Base-by-base conservation (phyloP, 345 rosid genomes). In the Stellera chamaejasme region DNA sequence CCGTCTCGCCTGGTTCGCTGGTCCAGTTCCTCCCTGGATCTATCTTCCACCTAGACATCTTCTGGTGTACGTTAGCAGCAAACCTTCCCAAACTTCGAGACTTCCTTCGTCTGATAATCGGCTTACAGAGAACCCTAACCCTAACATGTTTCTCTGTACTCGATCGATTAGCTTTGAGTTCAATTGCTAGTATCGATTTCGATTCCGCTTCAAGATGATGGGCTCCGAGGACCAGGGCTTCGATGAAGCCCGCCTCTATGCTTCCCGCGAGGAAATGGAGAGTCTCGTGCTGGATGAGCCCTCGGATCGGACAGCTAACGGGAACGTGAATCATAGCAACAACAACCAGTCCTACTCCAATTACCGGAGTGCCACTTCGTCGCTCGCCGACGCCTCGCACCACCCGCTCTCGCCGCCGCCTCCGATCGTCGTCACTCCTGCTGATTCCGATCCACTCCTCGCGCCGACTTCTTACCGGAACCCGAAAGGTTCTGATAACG, bases 391-490 rank as follows among this genome's bases (percentile, higher is more conserved):
- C 47, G 14, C 76, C 15, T 11, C 76, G n/a, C 85, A 46, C 50
- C 85, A 88, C 54, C 89, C 82, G 10, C 80, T 80, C 64, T 78
- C 83, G 5, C 62, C 71, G 56, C 39, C 23, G 23, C 23, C 23
- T 19, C 71, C 84, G 52, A 55, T 73, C 52, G 23, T 63, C 51
- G 45, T 66, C 6, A 58, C 73, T 2, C 83, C 90, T 4, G 81
- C 88, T 5, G 86, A 84, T 45, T 84, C 83, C 11, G 97, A 92
- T 81, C 97, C 97, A 3, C 71, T 93, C n/a, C 74, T 76, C 55
- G 57, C 84, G 28, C 81, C 83, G 32, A 63, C 81, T 1, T 67
- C 70, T 1, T 66, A 52, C 54, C 69, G 66, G 51, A 78, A 72
- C 78, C 65, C 71, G 57, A 75, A 60, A 68, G 61, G 72, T 46